Evolutionary conservation across 2,329 filamentous ascomycete genomes (phyloP).

Genomic region (Botrytis galanthina): DNA sequence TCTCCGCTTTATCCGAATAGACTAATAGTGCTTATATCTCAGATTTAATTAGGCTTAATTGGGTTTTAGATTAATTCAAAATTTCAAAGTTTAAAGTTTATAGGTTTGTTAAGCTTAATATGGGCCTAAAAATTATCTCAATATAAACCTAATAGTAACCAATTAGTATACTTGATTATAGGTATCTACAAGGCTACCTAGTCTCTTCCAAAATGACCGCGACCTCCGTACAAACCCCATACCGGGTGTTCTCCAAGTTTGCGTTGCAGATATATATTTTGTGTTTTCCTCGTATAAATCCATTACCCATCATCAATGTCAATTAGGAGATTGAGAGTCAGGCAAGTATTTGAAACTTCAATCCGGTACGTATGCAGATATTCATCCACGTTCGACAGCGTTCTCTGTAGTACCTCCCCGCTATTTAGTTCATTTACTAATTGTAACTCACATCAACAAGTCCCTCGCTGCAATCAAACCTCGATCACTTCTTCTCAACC

Average conservation of each 20-base stretch:
- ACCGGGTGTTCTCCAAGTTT: neutral
- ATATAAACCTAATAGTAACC: too few species aligned
- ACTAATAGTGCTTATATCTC: too few species aligned
- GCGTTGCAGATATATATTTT: neutral
- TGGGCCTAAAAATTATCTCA: too few species aligned
- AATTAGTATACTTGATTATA: too few species aligned
- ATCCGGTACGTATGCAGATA: neutral
- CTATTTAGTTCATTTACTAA: neutral
- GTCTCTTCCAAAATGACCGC: too few species aligned
- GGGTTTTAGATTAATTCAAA: too few species aligned
- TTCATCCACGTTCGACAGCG: neutral
- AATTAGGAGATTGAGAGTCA: neutral
- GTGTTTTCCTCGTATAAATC: neutral
- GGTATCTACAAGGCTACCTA: too few species aligned
- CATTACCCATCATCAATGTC: neutral
- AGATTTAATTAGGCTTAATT: too few species aligned
- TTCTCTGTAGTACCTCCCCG: neutral
- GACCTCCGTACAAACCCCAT: too few species aligned
- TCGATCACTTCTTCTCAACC: slow-evolving; percentile 7
- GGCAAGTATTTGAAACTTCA: neutral
- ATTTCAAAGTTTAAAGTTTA: too few species aligned
- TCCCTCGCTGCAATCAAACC: neutral
- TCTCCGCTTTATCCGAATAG: too few species aligned
- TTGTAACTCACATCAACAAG: neutral
- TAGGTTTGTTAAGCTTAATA: too few species aligned